Evolutionary conservation across 2,329 filamentous ascomycete species (phyloP).

Genomic region (Sarocladium strictum): DNA sequence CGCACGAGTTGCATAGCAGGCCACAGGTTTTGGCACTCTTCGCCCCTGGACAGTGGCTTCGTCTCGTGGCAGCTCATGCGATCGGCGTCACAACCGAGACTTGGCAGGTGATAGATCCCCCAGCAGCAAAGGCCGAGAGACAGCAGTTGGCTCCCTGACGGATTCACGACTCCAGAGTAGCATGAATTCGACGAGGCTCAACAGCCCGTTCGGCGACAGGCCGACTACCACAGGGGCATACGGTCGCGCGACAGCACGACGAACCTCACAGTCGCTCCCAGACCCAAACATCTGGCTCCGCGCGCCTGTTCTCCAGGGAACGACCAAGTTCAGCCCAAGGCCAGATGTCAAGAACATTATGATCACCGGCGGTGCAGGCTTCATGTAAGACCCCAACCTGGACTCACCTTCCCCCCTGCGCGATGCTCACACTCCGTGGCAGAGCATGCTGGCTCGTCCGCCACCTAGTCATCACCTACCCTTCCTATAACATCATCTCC

Average conservation of each 20-base stretch:
- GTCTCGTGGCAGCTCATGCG: too few species aligned
- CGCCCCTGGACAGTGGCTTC: too few species aligned
- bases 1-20: too few species aligned
- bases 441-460: conserved; percentile 80
- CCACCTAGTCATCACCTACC: conserved; percentile 69
- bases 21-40: too few species aligned
- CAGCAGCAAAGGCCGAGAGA: too few species aligned
- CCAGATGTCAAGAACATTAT: conserved; percentile 72
- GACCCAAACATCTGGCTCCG: conserved; percentile 65
- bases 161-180: too few species aligned
- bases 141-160: too few species aligned
- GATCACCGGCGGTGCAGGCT: conserved; percentile 78
- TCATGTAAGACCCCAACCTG: conserved; percentile 58
- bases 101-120: too few species aligned
- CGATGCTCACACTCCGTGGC: conserved; percentile 15
- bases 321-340: conserved; percentile 63
- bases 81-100: too few species aligned
- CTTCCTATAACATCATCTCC: conserved; percentile 72
- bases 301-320: conserved; percentile 63
- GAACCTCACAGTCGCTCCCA: conserved; percentile 36
- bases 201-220: background rate
- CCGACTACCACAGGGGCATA: conserved; percentile 4
- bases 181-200: background rate
- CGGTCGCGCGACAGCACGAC: background rate
- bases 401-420: background rate